phyloP scores from a whole-genome alignment of 2,329 filamentous ascomycete genomes.

The Nemania serpens region DNA sequence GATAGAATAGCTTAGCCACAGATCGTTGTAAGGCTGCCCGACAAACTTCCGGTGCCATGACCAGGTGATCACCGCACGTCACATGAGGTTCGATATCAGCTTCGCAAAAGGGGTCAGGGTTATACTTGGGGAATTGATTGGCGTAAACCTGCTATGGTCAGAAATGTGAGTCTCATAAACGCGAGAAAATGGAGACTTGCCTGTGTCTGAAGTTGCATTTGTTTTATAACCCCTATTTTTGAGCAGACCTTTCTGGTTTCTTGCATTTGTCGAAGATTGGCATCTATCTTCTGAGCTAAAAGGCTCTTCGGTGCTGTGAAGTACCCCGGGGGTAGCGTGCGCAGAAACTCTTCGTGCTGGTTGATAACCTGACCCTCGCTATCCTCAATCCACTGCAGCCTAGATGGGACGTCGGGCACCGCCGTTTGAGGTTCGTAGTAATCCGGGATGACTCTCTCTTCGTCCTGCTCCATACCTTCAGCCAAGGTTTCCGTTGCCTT shows the following conservation, averaged over 20 bases:
- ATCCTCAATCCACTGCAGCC: conserved; percentile 87
- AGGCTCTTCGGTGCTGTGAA: conserved; percentile 78
- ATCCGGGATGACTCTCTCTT: conserved; percentile 84
- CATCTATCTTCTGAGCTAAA: conserved; percentile 79
- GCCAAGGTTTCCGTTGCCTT: conserved; percentile 76
- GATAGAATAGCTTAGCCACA: conserved; percentile 93
- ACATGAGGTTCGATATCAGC: conserved; percentile 87
- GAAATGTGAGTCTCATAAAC: conserved; percentile 21
- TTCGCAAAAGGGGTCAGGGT: conserved; percentile 86
- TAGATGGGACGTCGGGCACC: conserved; percentile 80
- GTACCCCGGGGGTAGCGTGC: conserved; percentile 72
- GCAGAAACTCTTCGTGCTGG: conserved; percentile 82
- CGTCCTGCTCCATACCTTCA: conserved; percentile 91
- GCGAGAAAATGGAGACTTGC: conserved; percentile 51
- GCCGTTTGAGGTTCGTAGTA: conserved; percentile 90
- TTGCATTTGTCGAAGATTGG: conserved; percentile 93
- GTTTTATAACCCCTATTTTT: conserved; percentile 97
- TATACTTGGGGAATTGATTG: conserved; percentile 97
- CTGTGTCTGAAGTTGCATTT: conserved; percentile 98
- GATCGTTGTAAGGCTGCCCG: conserved; percentile 86
- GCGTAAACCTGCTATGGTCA: conserved; percentile 74
- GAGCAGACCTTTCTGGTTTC: conserved; percentile 94
- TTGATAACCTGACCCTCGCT: conserved; percentile 87
- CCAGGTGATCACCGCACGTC: conserved; percentile 82
- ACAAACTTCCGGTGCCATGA: conserved; percentile 83